Base-by-base conservation (phyloP, 2,329 filamentous ascomycete species). In the Fusarium dlaminii region DNA sequence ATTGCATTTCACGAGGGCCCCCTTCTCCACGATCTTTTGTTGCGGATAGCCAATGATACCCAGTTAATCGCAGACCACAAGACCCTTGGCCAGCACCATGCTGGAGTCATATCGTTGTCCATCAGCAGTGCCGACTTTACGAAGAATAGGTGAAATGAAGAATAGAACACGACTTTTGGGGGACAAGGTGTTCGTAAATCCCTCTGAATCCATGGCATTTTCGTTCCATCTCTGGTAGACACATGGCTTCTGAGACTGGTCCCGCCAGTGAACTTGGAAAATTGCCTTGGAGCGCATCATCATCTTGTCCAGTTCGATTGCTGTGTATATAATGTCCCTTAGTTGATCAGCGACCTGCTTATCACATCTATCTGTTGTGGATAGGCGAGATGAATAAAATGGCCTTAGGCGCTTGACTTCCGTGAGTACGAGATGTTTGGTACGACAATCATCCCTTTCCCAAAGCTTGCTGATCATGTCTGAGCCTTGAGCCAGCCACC, bases 61-160 rank as follows among this genome's bases (percentile, higher is more conserved):
- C 2, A 6, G 9, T 24, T 54, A 77, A 10, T 70, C 17, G n/a
- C 75, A 77, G 4, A 74, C 54, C n/a, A 77, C 74, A 2, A 5
- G 1, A n/a, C 56, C 68, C 22, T 75, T 72, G 30, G 10, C 12
- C 3, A 76, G 20, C 6, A 70, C 9, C 34, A 58, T 60, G 0
- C 0, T 0, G 3, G 5, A 30, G 8, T 63, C 54, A 20, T 74
- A 74, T 20, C 54, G 55, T 12, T 66, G 55, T 1, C 72, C 75
- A 22, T 74, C 57, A 1, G 67, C 61, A 3, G 67, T 74, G 7
- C 70, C 72, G 0, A 3, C 0, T 27, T 74, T 76, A 40, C 5
- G 20, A 3, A 77, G 57, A 9, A 20, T 13, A 0, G 75, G 75
- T 1, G 72, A 72, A 1, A 56, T 7, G 6, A 45, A 46, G 9